phyloP scores from a whole-genome alignment of 2,329 filamentous ascomycete species.

The Chrysosporium keratinophilum region DNA sequence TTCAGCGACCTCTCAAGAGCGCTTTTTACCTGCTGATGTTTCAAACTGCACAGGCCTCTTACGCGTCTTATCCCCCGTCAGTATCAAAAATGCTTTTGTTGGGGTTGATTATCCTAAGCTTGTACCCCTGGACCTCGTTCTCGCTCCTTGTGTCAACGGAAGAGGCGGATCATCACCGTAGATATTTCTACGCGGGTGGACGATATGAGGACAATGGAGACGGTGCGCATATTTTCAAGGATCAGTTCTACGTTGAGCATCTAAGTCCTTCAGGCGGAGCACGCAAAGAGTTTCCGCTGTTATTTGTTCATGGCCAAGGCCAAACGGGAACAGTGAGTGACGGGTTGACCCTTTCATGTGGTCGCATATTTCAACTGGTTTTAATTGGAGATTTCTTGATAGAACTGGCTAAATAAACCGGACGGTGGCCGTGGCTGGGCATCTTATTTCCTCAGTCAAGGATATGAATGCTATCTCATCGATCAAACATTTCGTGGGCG shows the following conservation, averaged over 20 bases:
- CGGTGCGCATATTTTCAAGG: constrained; percentile 19
- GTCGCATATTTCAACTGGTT: background rate
- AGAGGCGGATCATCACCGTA: constrained; percentile 7
- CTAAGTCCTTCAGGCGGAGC: constrained; percentile 15
- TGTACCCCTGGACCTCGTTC: background rate
- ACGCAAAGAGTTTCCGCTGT: constrained; percentile 16
- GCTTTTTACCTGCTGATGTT: too few relatives aligned
- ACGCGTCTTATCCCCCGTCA: too few relatives aligned
- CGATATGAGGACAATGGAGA: constrained; percentile 14
- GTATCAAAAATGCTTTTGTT: background rate
- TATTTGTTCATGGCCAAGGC: constrained; percentile 20
- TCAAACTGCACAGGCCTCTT: too few relatives aligned
- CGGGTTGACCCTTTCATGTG: background rate
- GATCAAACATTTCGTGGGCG: constrained; percentile 28
- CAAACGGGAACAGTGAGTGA: constrained; percentile 20
- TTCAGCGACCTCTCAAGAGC: too few relatives aligned
- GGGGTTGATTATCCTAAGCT: background rate
- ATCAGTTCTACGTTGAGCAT: constrained; percentile 24
- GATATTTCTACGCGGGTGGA: constrained; percentile 21
- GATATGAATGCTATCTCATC: constrained; percentile 36
- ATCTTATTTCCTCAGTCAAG: constrained; percentile 33
- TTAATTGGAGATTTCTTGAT: background rate
- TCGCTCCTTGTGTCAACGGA: background rate
- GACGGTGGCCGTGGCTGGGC: constrained; percentile 38
- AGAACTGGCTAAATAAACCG: constrained; percentile 37